phyloP scores from a whole-genome alignment of 345 rosid species.

The Populus alba region DNA sequence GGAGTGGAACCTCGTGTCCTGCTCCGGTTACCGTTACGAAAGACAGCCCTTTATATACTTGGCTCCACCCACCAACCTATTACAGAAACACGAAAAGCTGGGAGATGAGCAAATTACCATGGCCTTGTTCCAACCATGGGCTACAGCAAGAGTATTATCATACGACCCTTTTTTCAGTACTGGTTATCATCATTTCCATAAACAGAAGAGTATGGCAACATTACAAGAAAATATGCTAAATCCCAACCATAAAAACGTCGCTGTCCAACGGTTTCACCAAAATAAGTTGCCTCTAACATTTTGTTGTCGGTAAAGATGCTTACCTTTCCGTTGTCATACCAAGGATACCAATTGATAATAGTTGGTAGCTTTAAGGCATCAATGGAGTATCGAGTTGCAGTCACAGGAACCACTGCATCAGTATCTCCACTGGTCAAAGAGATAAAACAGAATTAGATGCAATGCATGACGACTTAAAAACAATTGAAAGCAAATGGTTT shows the following conservation, averaged over 20 bases:
- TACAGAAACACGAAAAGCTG: not conserved
- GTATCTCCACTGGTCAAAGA: constrained; percentile 76
- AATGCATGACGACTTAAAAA: not conserved
- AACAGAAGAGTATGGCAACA: not conserved
- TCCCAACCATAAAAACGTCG: no score
- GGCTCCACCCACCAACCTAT: constrained; percentile 98
- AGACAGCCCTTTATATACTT: constrained; percentile 78
- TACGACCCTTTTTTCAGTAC: not conserved
- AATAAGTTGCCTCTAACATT: not conserved
- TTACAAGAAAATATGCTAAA: not conserved
- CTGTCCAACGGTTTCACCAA: not conserved
- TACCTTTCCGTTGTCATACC: constrained; percentile 71
- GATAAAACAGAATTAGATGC: constrained; percentile 12
- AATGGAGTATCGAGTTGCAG: constrained; percentile 86
- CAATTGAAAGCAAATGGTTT: not conserved
- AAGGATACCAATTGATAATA: constrained; percentile 72
- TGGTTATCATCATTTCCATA: not conserved
- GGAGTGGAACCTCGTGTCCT: constrained; percentile 92
- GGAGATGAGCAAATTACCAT: not conserved
- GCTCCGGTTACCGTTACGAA: constrained; percentile 82
- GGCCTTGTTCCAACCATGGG: no score
- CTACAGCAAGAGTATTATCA: not conserved
- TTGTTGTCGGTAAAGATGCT: not conserved
- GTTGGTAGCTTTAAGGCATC: constrained; percentile 72
- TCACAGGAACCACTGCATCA: constrained; percentile 80